Base-by-base conservation (phyloP, 1,284 basidiomycete genomes). In the Cronartium quercuum region DNA sequence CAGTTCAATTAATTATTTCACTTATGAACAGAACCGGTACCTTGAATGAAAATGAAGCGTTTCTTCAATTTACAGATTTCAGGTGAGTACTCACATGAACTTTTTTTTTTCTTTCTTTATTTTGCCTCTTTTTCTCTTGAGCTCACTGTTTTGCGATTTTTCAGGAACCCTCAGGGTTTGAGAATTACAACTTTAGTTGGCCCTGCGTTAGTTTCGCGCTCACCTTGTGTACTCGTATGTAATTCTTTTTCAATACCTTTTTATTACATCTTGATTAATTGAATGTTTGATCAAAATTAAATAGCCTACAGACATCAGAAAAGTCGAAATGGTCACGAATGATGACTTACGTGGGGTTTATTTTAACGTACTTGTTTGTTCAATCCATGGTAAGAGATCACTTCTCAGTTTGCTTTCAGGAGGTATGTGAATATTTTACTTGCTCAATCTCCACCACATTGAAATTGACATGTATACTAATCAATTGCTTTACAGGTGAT, bases 1-100 rank as follows among this genome's bases (percentile, higher is more conserved):
- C n/a, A n/a, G n/a, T n/a, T n/a, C n/a, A n/a, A n/a, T n/a, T n/a
- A n/a, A n/a, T n/a, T n/a, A n/a, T n/a, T n/a, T n/a, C n/a, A n/a
- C n/a, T n/a, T n/a, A n/a, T n/a, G n/a, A n/a, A n/a, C n/a, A 71
- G 69, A 13, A 71, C 62, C 6, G 69, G 69, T 15, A 71, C 62
- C 10, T 37, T 71, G 7, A n/a, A 64, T 41, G 47, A 71, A n/a
- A 51, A 57, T n/a, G 61, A 71, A 58, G 69, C 47, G 6, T 71
- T 71, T 47, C 13, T 71, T 2, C 69, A 65, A 37, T 71, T 71
- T 51, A 55, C 69, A 13, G 24, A 21, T 24, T 65, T 71, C 21
- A 57, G 29, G 69, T 71, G 38, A n/a, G n/a, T n/a, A n/a, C n/a
- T n/a, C n/a, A n/a, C n/a, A n/a, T n/a, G n/a, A n/a, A n/a, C n/a